Conservation (phyloP, 352 stramenopile species). For the Phytophthora quininea region DNA sequence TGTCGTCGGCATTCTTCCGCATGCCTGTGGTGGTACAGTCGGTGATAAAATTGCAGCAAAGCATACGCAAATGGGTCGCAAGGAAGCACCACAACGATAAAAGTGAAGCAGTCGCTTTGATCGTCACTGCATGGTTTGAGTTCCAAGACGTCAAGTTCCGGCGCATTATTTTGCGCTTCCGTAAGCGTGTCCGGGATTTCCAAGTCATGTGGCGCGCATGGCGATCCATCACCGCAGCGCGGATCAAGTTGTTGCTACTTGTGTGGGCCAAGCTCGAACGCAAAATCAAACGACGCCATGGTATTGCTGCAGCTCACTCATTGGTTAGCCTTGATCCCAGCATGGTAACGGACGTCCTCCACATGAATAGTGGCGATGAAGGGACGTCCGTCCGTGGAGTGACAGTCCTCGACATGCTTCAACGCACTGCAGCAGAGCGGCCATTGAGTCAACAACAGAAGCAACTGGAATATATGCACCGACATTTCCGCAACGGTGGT, state of each 20-base stretch:
- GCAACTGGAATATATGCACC: conserved; percentile 53
- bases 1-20: conserved; percentile 53
- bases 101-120: conserved; percentile 42
- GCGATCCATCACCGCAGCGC: conserved; percentile 72
- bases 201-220: conserved; percentile 78
- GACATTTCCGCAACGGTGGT: conserved; percentile 65
- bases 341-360: background rate
- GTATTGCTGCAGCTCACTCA: conserved; percentile 16
- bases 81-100: conserved; percentile 30
- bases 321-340: conserved; percentile 9
- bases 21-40: conserved; percentile 57
- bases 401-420: conserved; percentile 34
- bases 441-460: conserved; percentile 38
- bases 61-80: conserved; percentile 50
- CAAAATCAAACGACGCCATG: conserved; percentile 55
- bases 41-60: conserved; percentile 45
- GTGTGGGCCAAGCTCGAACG: conserved; percentile 72
- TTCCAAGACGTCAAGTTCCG: conserved; percentile 88
- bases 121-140: conserved; percentile 78
- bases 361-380: conserved; percentile 9
- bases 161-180: conserved; percentile 77
- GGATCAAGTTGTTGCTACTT: conserved; percentile 72
- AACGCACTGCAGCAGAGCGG: conserved; percentile 15
- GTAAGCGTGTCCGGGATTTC: conserved; percentile 75
- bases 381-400: background rate